Percentiles rank a stretch among this genome's conserved stretches.
Conservation (phyloP, 306 rosid species). For the Fagus crenata region DNA sequence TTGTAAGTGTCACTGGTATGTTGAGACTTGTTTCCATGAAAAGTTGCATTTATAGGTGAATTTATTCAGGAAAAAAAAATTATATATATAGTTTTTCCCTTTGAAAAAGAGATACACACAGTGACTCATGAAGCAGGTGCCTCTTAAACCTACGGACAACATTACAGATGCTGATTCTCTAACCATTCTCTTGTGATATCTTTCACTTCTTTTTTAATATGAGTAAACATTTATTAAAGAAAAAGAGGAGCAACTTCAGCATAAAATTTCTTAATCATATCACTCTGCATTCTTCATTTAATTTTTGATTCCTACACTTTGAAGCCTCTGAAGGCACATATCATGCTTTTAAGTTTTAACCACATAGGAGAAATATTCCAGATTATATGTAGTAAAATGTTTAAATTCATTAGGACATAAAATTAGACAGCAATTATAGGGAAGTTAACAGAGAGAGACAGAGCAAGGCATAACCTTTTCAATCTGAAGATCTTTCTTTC, state of each 20-base stretch:
- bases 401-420: slow-evolving; percentile 1
- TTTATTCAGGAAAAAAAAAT: background rate
- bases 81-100: background rate
- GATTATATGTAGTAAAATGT: background rate
- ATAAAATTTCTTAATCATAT: background rate
- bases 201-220: background rate
- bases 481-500: slow-evolving; percentile 90
- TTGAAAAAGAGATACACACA: background rate
- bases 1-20: background rate
- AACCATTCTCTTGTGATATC: background rate
- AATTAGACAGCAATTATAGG: slow-evolving; percentile 19
- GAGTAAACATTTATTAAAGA: background rate
- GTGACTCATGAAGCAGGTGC: background rate
- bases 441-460: background rate
- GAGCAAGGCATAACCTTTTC: slow-evolving; percentile 66
- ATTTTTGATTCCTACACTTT: background rate
- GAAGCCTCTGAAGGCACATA: background rate
- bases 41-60: background rate
- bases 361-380: background rate
- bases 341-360: background rate
- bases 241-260: background rate
- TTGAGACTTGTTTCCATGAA: background rate
- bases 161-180: background rate
- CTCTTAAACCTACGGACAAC: background rate
- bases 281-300: background rate